Evolutionary conservation across 1,139 yeast genomes (phyloP).

Genomic region (Casaregolazyma suthepensis): DNA sequence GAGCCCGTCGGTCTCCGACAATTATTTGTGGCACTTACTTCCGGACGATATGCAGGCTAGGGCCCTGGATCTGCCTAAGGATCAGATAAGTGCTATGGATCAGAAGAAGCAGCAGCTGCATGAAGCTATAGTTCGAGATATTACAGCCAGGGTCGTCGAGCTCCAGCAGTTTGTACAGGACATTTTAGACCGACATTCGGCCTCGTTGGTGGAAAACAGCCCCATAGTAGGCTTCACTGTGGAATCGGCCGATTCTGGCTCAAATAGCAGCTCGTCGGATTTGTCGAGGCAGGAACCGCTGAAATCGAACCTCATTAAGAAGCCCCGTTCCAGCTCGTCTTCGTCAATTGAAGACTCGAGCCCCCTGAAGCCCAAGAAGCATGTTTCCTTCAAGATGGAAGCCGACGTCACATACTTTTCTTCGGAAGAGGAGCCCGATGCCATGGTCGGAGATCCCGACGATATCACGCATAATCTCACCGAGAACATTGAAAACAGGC

Average conservation of each 20-base stretch:
- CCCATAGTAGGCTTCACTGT: slow-evolving; percentile 3
- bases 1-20: slow-evolving; percentile 19
- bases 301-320: slow-evolving; percentile 5
- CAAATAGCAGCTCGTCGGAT: not conserved
- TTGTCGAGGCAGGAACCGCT: slow-evolving; percentile 1
- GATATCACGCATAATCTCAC: not conserved
- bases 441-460: not conserved
- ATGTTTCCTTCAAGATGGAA: slow-evolving; percentile 6
- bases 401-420: slow-evolving; percentile 3
- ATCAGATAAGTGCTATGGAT: slow-evolving; percentile 15
- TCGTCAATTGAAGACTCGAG: not conserved
- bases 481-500: not conserved
- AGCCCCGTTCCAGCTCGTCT: not conserved
- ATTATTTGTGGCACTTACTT: slow-evolving; percentile 19
- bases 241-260: not conserved
- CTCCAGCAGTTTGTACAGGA: slow-evolving; percentile 16
- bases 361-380: not conserved
- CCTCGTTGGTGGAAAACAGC: not conserved
- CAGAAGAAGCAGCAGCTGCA: slow-evolving; percentile 14
- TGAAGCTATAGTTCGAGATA: slow-evolving; percentile 16
- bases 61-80: slow-evolving; percentile 13
- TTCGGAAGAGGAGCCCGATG: slow-evolving; percentile 5
- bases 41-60: slow-evolving; percentile 14
- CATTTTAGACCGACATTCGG: slow-evolving; percentile 12
- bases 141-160: slow-evolving; percentile 14